Evolutionary conservation across 177 flowering plant species (phyloP).

Genomic region (Vitis hybrid): DNA sequence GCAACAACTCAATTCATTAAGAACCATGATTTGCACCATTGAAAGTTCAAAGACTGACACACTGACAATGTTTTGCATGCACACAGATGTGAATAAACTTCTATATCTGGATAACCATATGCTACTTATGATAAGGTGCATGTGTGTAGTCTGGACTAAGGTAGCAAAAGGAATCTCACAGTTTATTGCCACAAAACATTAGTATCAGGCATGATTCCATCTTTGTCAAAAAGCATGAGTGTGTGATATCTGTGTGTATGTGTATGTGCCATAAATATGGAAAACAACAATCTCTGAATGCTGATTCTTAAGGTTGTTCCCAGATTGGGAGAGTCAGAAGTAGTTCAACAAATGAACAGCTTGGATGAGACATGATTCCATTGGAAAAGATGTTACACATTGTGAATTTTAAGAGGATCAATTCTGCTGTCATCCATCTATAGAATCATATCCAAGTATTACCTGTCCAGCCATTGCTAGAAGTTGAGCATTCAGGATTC

Average conservation of each 20-base stretch:
- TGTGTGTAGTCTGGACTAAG: not conserved
- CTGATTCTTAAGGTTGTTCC: not conserved
- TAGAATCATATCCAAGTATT: too few species aligned
- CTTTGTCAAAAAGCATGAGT: not conserved
- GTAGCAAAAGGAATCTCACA: not conserved
- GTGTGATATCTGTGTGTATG: not conserved
- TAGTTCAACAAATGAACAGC: not conserved
- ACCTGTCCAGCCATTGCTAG: too few species aligned
- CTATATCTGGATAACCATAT: not conserved
- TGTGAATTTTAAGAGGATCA: not conserved
- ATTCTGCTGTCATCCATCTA: not conserved
- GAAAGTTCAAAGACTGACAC: not conserved
- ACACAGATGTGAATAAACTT: not conserved
- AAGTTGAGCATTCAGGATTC: too few species aligned
- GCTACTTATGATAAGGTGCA: not conserved
- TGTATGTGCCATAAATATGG: not conserved
- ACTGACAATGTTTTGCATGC: not conserved
- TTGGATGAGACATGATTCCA: not conserved
- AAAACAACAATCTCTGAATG: not conserved
- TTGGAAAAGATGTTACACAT: not conserved
- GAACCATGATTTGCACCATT: not conserved
- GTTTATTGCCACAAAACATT: not conserved
- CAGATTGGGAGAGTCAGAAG: not conserved
- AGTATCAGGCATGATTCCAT: not conserved
- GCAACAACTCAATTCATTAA: conserved; percentile 21